Percentiles rank a stretch among this genome's conserved stretches.
Evolutionary conservation across 306 rosid genomes (phyloP).

Genomic region (Hippophae gyantsensis): DNA sequence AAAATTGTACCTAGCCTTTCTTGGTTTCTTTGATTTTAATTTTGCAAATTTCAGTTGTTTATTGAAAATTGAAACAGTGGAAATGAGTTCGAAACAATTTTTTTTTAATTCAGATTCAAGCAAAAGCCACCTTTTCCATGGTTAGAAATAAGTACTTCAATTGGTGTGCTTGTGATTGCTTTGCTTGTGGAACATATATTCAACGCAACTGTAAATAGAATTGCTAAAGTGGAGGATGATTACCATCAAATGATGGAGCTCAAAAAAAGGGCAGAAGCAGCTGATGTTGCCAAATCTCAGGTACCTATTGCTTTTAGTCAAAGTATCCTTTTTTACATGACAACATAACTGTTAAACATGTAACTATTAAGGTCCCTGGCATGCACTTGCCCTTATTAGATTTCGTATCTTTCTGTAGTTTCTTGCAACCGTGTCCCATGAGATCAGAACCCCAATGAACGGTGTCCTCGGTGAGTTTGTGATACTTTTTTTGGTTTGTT

Average conservation of each 20-base stretch:
- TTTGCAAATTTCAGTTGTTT: neutral
- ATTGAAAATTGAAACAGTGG: neutral
- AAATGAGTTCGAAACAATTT: constrained; percentile 17
- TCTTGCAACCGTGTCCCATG: constrained; percentile 97
- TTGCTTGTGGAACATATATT: constrained; percentile 71
- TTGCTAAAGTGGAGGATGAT: constrained; percentile 87
- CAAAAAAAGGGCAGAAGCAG: constrained; percentile 81
- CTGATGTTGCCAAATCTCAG: constrained; percentile 97
- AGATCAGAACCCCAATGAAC: constrained; percentile 97
- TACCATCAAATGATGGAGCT: constrained; percentile 61
- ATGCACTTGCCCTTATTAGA: constrained; percentile 18
- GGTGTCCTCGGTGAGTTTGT: constrained; percentile 84
- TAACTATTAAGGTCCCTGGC: constrained; percentile 14
- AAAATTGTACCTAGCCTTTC: neutral
- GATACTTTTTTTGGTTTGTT: neutral
- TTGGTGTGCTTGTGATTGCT: constrained; percentile 73
- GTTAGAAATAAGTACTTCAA: constrained; percentile 61
- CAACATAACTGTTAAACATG: neutral
- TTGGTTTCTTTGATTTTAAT: neutral
- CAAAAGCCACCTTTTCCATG: constrained; percentile 86
- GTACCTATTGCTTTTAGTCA: constrained; percentile 28
- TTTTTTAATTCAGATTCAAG: constrained; percentile 61
- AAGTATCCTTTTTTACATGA: neutral
- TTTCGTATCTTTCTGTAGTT: constrained; percentile 42
- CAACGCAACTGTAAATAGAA: constrained; percentile 76